A percentile compares a stretch with the other conserved stretches of the same genome.
phyloP scores from a whole-genome alignment of 331 rosid genomes.

The Malus hybrid region DNA sequence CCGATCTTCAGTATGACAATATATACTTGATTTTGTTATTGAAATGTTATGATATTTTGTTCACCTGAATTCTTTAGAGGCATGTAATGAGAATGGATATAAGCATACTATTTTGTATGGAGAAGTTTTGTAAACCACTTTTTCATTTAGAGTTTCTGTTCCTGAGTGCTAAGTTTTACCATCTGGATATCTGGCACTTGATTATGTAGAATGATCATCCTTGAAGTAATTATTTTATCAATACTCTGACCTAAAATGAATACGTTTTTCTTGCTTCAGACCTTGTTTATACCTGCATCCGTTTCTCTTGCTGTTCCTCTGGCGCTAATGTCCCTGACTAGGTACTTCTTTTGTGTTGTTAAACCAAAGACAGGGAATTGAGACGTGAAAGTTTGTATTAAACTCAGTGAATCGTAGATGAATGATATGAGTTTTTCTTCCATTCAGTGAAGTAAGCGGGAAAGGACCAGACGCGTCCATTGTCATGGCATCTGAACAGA shows the following conservation, averaged over 20 bases:
- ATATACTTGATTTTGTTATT: not conserved
- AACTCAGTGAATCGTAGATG: conserved; percentile 1
- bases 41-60: not conserved
- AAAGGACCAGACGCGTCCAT: conserved; percentile 44
- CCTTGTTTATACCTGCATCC: conserved; percentile 60
- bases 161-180: not conserved
- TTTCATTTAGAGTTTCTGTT: not conserved
- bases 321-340: conserved; percentile 76
- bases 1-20: not conserved
- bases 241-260: not conserved
- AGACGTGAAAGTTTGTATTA: conserved; percentile 5
- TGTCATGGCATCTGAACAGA: conserved; percentile 77
- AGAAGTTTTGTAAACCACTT: not conserved
- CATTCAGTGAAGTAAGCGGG: conserved; percentile 76
- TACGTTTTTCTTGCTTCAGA: conserved; percentile 30
- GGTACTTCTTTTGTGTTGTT: conserved; percentile 36
- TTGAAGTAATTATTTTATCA: not conserved
- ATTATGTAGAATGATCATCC: not conserved
- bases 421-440: conserved; percentile 20
- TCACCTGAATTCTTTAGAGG: not conserved
- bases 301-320: conserved; percentile 81
- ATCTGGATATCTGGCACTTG: not conserved
- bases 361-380: conserved; percentile 11
- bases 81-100: too few species aligned
- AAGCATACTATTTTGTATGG: not conserved